Base-by-base conservation (phyloP, 495 filamentous ascomycete genomes). In the Astrothelium macrocarpum region DNA sequence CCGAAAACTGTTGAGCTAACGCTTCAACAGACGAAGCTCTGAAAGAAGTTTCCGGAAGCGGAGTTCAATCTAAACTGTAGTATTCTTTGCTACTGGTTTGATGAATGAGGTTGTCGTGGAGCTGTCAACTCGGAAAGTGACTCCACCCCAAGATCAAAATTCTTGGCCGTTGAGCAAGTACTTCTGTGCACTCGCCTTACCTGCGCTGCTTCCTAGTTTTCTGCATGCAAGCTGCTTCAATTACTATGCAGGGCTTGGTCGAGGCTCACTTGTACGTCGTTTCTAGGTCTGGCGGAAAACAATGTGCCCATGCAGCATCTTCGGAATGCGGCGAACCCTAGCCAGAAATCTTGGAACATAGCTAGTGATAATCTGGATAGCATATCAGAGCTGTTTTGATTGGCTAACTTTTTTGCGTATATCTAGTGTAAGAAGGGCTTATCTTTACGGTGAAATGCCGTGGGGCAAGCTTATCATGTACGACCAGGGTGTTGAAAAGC, bases 381-480 rank as follows among this genome's bases (percentile, higher is more conserved):
- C 5, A 56, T 9, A 56, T 9, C 7, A 25, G 2, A 9, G 0
- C 11, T 29, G 49, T 28, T 56, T 56, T 56, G 49, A 56, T 56
- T 56, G 49, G 49, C 49, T 56, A 56, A 56, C 20, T 9, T 4
- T 29, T 10, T 28, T 56, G 36, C 20, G 49, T 29, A 56, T 56
- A 56, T 56, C 49, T 26, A 56, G 49, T 25, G 49, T 16, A 11
- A 29, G 26, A 11, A 26, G 49, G 29, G 5, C 49, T 56, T 56
- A 56, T 56, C 49, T 56, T 28, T 20, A 56, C 2, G 25, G 49
- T 29, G 9, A 56, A 56, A 7, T 56, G 9, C 25, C 16, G 49
- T 56, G 49, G 49, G 49, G 49, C 49, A 29, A 29, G 49, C 49
- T 56, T 56, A 56, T 56, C 49, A 56, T n/a, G 7, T 26, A 9